These are phyloP conservation scores for Syzygium grande DNA, from an alignment of 345 rosid genomes.

Conservation along the genomic window DNA sequence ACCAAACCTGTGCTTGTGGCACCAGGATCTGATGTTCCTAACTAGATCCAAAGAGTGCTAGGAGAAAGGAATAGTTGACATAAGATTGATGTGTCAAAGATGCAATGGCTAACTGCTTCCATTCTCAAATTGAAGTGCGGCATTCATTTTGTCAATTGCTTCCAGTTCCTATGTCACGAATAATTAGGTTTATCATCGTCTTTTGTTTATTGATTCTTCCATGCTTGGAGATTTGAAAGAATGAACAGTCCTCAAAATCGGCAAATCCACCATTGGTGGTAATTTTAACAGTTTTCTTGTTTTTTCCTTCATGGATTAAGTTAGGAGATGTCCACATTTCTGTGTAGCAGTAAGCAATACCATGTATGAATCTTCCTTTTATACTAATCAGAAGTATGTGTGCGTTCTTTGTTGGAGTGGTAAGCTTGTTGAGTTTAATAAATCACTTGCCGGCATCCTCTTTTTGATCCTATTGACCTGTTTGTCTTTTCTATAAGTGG, in stretches of 20 bases:
- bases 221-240: neutral
- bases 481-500: neutral
- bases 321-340: neutral
- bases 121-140: neutral
- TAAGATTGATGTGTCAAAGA: neutral
- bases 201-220: neutral
- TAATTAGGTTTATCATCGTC: neutral
- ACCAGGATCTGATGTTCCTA: neutral
- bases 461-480: neutral
- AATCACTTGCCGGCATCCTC: neutral
- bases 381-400: neutral
- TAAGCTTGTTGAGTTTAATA: neutral
- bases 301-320: neutral
- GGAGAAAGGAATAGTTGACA: neutral
- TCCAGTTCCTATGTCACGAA: neutral
- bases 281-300: neutral
- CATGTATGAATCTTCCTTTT: neutral
- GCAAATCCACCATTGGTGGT: neutral
- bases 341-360: neutral
- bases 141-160: neutral
- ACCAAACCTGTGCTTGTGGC: neutral
- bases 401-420: neutral
- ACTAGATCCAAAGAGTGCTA: neutral
- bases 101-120: neutral
- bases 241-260: neutral